Evolutionary conservation across 768 basidiomycete genomes (phyloP).

Genomic region (Lactarius indigo): DNA sequence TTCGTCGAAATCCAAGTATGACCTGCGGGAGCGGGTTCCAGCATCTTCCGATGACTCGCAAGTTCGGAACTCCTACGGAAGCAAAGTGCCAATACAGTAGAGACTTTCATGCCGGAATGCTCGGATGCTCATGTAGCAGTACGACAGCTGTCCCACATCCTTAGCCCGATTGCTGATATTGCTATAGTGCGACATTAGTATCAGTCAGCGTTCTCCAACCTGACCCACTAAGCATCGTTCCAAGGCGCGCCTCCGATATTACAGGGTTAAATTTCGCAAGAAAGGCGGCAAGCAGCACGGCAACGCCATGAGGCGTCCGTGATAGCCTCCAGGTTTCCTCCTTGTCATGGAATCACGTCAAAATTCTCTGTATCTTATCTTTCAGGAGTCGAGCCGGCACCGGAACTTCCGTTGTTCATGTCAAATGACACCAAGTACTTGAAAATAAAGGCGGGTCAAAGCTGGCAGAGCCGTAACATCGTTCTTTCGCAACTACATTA

Average conservation of each 20-base stretch:
- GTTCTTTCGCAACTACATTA: too few relatives aligned
- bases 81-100: background rate
- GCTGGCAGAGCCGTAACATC: background rate
- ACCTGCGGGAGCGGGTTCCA: background rate
- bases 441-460: background rate
- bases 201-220: background rate
- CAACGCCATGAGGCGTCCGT: background rate
- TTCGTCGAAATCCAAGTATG: background rate
- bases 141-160: background rate
- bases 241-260: background rate
- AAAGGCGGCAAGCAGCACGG: background rate
- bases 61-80: background rate
- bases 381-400: background rate
- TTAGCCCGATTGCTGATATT: background rate
- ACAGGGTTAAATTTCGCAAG: background rate
- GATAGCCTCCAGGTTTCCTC: background rate
- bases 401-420: background rate
- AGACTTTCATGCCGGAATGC: background rate
- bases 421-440: background rate
- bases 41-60: background rate
- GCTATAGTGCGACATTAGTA: background rate
- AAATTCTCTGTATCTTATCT: background rate
- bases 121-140: background rate
- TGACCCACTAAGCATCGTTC: background rate
- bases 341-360: background rate